These are phyloP conservation scores for Oryza officinalis DNA, from an alignment of 176 grass and related monocot species.

Conservation along the genomic window DNA sequence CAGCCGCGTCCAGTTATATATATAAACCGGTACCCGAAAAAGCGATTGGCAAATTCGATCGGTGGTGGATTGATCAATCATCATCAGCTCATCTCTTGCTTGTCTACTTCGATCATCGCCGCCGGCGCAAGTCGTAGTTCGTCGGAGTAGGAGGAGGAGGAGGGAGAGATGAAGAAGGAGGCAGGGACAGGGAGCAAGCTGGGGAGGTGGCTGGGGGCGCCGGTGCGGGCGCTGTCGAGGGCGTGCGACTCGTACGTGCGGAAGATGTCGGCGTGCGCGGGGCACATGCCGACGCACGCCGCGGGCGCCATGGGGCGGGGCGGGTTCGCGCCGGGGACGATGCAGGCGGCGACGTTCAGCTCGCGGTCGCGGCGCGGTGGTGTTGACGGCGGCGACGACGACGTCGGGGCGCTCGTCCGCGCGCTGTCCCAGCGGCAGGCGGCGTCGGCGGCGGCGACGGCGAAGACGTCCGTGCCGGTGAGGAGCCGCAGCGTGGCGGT, in stretches of 20 bases:
- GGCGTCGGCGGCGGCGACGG: background rate
- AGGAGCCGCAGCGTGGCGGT: constrained; percentile 57
- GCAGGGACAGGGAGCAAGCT: constrained; percentile 33
- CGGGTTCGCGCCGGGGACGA: constrained; percentile 10
- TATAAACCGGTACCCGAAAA: background rate
- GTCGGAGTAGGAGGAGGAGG: background rate
- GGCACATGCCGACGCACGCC: constrained; percentile 37
- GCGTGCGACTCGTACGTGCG: constrained; percentile 69
- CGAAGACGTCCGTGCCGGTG: constrained; percentile 21
- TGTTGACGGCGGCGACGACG: background rate
- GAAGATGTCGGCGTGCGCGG: constrained; percentile 52
- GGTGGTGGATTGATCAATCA: background rate
- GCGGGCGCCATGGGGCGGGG: constrained; percentile 28
- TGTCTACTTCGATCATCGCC: background rate
- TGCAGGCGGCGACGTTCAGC: constrained; percentile 35
- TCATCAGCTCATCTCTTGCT: background rate
- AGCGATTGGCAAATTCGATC: constrained; percentile 17
- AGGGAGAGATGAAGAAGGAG: background rate
- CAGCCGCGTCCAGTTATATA: background rate
- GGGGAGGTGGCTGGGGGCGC: constrained; percentile 47
- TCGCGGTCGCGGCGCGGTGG: constrained; percentile 31
- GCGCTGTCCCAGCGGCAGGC: constrained; percentile 45
- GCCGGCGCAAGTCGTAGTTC: background rate
- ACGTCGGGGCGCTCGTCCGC: constrained; percentile 44
- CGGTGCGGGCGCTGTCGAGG: constrained; percentile 50